Conservation (phyloP, 768 basidiomycete species). For the Clitopilus hobsonii region DNA sequence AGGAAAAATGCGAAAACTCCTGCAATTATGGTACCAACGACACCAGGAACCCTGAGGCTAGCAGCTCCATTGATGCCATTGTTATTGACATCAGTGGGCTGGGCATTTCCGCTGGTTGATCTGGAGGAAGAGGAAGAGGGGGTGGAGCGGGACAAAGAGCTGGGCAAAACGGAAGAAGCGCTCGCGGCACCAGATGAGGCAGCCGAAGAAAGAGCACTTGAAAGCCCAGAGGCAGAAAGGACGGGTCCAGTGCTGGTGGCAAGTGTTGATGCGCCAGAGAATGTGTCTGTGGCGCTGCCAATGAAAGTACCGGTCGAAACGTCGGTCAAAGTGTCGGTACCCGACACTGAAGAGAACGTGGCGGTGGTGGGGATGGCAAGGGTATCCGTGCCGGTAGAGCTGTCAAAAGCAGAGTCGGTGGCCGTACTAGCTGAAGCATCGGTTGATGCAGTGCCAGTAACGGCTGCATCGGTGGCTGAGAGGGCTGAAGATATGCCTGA, state of each 20-base stretch:
- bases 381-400: neutral
- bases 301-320: neutral
- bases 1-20: neutral
- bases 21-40: neutral
- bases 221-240: neutral
- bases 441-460: neutral
- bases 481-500: neutral
- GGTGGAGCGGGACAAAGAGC: neutral
- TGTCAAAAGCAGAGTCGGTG: neutral
- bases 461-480: neutral
- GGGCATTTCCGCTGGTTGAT: neutral
- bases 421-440: neutral
- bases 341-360: neutral
- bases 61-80: neutral
- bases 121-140: neutral
- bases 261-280: neutral
- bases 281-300: neutral
- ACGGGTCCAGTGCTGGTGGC: neutral
- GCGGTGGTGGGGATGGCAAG: neutral
- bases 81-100: neutral
- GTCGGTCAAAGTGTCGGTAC: neutral
- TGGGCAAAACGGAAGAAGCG: neutral
- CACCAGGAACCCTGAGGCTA: neutral
- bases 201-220: neutral
- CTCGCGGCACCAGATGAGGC: neutral